Conservation (phyloP, 768 basidiomycete genomes). For the Pleurotus sapidus region DNA sequence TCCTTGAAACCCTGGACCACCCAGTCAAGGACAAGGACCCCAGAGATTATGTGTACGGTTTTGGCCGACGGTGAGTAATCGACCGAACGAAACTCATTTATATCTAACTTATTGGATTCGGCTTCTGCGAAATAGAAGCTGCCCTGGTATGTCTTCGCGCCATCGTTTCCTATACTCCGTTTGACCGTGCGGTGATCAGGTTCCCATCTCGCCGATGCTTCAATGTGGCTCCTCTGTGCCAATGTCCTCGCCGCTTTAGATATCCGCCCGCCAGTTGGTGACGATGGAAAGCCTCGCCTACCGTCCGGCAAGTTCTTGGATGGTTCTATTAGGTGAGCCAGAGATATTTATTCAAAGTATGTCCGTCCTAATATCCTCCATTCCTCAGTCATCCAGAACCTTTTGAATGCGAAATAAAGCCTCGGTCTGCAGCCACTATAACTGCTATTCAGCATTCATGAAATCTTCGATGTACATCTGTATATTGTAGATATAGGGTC, state of each 20-base stretch:
- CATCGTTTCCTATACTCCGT: not conserved
- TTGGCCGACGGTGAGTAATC: slow-evolving; percentile 55
- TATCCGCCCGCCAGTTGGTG: slow-evolving; percentile 19
- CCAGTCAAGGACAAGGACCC: slow-evolving; percentile 52
- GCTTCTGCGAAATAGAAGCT: slow-evolving; percentile 19
- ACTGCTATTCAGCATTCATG: slow-evolving; percentile 2
- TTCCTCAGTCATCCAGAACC: slow-evolving; percentile 13
- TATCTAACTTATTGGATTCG: too few species aligned
- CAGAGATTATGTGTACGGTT: slow-evolving; percentile 63
- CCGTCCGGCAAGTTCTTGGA: not conserved
- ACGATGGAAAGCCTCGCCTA: not conserved
- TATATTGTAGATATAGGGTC: too few species aligned
- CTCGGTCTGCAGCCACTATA: slow-evolving; percentile 12
- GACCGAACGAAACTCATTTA: slow-evolving; percentile 16
- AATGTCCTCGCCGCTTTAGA: slow-evolving; percentile 52
- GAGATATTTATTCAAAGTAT: too few species aligned
- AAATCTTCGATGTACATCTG: too few species aligned
- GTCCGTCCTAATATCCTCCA: not conserved
- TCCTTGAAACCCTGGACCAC: slow-evolving; percentile 18
- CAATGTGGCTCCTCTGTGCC: slow-evolving; percentile 49
- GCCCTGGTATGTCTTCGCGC: slow-evolving; percentile 35
- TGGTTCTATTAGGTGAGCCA: slow-evolving; percentile 3
- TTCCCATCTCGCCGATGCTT: slow-evolving; percentile 51
- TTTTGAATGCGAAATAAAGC: slow-evolving; percentile 16
- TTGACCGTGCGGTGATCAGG: slow-evolving; percentile 27